Conservation (phyloP, 495 filamentous ascomycete genomes). For the Saxophila tyrrhenica region DNA sequence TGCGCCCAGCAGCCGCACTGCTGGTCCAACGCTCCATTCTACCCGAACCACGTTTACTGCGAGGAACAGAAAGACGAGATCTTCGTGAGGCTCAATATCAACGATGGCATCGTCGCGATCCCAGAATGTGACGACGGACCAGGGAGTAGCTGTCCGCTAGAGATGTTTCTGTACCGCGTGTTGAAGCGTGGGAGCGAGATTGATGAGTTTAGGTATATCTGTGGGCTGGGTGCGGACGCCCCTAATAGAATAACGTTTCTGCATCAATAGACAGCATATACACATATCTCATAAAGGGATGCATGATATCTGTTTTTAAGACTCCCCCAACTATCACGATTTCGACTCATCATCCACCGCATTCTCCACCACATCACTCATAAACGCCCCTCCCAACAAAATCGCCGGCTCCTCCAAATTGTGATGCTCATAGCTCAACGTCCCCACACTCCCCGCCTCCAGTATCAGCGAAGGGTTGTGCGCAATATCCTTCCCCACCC, state of each 20-base stretch:
- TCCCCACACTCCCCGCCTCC: slow-evolving; percentile 42
- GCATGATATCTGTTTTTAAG: too few relatives aligned
- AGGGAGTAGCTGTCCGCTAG: slow-evolving; percentile 41
- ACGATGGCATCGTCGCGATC: slow-evolving; percentile 45
- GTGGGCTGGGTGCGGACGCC: slow-evolving; percentile 30
- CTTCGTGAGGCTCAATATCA: slow-evolving; percentile 47
- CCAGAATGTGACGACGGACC: slow-evolving; percentile 42
- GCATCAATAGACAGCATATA: slow-evolving; percentile 25
- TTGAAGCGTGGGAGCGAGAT: slow-evolving; percentile 22
- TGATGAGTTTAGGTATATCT: slow-evolving; percentile 34
- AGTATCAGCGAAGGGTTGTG: slow-evolving; percentile 32
- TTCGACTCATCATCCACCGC: slow-evolving; percentile 11
- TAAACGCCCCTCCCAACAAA: slow-evolving; percentile 53
- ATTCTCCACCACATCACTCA: slow-evolving; percentile 40
- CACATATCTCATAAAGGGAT: not conserved
- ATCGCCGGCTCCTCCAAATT: slow-evolving; percentile 58
- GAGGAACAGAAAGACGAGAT: slow-evolving; percentile 5
- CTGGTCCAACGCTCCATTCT: slow-evolving; percentile 14
- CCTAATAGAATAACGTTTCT: slow-evolving; percentile 34
- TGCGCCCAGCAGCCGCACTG: slow-evolving; percentile 25
- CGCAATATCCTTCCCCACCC: slow-evolving; percentile 23
- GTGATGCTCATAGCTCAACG: slow-evolving; percentile 57
- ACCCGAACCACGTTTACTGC: slow-evolving; percentile 17
- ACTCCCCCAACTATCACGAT: not conserved
- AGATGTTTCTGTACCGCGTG: slow-evolving; percentile 36